A percentile compares a stretch with the other conserved stretches of the same genome.
These are phyloP conservation scores for Hirsutella rhossiliensis DNA, from an alignment of 2,329 filamentous ascomycete species.

Conservation along the genomic window DNA sequence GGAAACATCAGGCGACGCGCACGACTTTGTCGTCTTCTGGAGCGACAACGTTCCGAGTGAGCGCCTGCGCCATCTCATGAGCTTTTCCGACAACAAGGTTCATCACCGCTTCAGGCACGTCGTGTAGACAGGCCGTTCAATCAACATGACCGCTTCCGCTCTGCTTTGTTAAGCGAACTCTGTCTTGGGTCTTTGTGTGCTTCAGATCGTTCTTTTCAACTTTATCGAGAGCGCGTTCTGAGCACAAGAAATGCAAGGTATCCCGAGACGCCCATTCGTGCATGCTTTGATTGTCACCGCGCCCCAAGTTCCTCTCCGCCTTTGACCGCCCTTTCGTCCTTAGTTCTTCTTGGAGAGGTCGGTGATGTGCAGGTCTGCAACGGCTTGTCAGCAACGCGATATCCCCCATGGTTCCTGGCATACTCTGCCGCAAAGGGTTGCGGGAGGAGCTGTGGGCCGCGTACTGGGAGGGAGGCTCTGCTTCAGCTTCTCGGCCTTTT, in stretches of 20 bases:
- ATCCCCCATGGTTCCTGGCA: neutral
- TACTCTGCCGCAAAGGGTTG: neutral
- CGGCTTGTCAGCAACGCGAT: neutral
- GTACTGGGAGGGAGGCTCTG: conserved; percentile 95
- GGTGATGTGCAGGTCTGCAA: conserved; percentile 37
- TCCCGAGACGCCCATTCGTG: conserved; percentile 43
- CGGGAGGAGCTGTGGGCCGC: conserved; percentile 16
- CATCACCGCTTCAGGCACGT: conserved; percentile 13
- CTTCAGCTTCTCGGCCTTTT: conserved; percentile 99
- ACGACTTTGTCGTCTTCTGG: conserved; percentile 28
- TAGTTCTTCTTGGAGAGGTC: conserved; percentile 44
- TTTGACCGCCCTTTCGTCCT: conserved; percentile 4
- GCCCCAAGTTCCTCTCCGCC: conserved; percentile 8
- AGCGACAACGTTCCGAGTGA: conserved; percentile 23
- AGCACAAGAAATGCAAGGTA: conserved; percentile 39
- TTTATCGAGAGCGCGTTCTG: conserved; percentile 26
- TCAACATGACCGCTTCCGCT: neutral
- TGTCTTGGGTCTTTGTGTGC: conserved; percentile 7
- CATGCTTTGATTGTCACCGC: conserved; percentile 21
- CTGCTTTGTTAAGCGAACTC: neutral
- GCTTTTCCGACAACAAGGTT: conserved; percentile 8
- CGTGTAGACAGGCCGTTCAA: conserved; percentile 4
- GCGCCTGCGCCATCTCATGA: conserved; percentile 15
- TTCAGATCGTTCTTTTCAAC: conserved; percentile 23
- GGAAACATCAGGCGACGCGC: conserved; percentile 20